Percentiles rank a stretch among this genome's conserved stretches.
phyloP scores from a whole-genome alignment of 2,329 filamentous ascomycete genomes.

The Calonectria naviculata region DNA sequence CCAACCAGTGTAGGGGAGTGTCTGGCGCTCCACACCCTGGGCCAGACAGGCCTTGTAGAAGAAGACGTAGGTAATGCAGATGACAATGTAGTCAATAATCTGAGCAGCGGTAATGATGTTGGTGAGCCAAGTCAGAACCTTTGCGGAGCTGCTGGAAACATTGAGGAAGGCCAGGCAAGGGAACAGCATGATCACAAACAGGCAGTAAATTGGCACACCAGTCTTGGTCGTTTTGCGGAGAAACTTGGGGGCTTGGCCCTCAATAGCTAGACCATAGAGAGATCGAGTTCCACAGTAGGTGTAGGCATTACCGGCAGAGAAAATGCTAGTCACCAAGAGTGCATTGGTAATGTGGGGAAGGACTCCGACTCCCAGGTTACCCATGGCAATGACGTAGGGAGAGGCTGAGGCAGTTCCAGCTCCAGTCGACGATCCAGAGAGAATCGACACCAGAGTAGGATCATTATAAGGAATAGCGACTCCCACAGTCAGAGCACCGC shows the following conservation, averaged over 20 bases:
- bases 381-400: conserved; percentile 71
- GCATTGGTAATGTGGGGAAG: conserved; percentile 69
- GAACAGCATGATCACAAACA: conserved; percentile 62
- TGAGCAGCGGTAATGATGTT: conserved; percentile 65
- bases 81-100: conserved; percentile 70
- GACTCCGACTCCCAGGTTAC: conserved; percentile 60
- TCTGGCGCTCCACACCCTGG: conserved; percentile 60
- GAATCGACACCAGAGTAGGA: conserved; percentile 62
- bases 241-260: conserved; percentile 59
- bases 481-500: conserved; percentile 57
- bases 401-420: conserved; percentile 62
- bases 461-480: conserved; percentile 75
- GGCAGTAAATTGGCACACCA: conserved; percentile 70
- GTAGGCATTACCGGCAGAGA: conserved; percentile 60
- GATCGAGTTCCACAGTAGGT: conserved; percentile 60
- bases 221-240: conserved; percentile 67
- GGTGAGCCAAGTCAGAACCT: conserved; percentile 63
- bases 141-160: conserved; percentile 55
- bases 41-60: conserved; percentile 63
- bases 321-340: conserved; percentile 51
- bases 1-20: conserved; percentile 65
- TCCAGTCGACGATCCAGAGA: conserved; percentile 39
- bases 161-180: conserved; percentile 63
- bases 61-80: conserved; percentile 56
- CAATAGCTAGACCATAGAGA: conserved; percentile 60